Base-by-base conservation (phyloP, 768 basidiomycete genomes). In the Leucogyrophana mollusca region DNA sequence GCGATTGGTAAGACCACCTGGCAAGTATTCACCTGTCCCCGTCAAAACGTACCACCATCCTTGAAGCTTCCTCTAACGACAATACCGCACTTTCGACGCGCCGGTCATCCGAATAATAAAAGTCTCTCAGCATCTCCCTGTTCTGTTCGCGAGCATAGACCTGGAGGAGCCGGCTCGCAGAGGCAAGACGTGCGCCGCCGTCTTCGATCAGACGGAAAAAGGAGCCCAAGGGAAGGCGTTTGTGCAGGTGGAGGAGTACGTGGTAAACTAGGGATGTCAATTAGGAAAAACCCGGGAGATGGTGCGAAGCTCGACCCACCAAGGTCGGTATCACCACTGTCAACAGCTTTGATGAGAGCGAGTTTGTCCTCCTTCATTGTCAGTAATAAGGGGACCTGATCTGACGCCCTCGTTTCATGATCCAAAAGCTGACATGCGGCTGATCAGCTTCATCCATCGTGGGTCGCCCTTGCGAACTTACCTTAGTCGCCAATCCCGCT, bases 71-170 rank as follows among this genome's bases (percentile, higher is more conserved):
- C 35, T 90, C 90, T 17, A 99, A 67, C 30, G 82, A 87, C 3
- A 98, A 69, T n/a, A 87, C 78, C 0, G 94, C 96, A 65, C 87
- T 95, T 61, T 98, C 96, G 11, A 91, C 86, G 37, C 94, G 78
- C 44, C 96, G 76, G 66, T 98, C 96, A 57, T 99, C 96, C 27
- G 95, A 95, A 59, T 95, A 99, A 65, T 94, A 98, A 67, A 94
- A 98, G 62, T 99, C 94, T 13, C 93, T 76, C 6, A 98, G 71
- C 82, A 98, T 87, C 52, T 91, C 90, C 41, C 88, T 74, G 60
- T 95, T 89, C 57, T 92, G 92, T 61, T 94, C 90, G 32, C 88
- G 72, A 1, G 90, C 92, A 61, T 94, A 95, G 1, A 94, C 90
- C 62, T 95, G 89, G 36, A 95, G 74, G 3, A 96, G 69, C 49